These are phyloP conservation scores for Penicillium argentinense DNA, from an alignment of 495 filamentous ascomycete genomes.

Conservation along the genomic window DNA sequence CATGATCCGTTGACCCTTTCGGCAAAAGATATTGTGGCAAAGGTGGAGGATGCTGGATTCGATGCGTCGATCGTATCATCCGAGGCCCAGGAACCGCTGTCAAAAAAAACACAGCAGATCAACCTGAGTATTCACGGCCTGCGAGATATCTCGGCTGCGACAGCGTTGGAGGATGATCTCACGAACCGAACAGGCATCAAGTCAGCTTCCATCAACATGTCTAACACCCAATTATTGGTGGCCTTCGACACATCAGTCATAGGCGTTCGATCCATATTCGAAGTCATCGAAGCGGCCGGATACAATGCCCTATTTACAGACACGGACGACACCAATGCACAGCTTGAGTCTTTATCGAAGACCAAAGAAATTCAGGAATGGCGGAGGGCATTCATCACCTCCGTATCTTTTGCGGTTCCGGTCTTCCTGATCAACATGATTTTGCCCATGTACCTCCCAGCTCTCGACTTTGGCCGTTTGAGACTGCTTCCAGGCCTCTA, in stretches of 20 bases:
- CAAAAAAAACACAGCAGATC: constrained; percentile 45
- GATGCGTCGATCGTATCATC: constrained; percentile 71
- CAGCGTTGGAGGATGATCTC: constrained; percentile 68
- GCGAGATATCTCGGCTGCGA: constrained; percentile 66
- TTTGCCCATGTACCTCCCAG: constrained; percentile 72
- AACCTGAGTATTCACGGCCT: constrained; percentile 85
- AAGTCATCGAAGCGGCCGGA: constrained; percentile 72
- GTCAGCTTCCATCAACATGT: constrained; percentile 68
- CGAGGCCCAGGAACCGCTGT: constrained; percentile 33
- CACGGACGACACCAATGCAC: constrained; percentile 92
- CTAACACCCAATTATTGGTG: constrained; percentile 66
- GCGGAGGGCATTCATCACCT: constrained; percentile 74
- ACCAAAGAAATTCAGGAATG: constrained; percentile 95
- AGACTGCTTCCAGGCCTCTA: constrained; percentile 71
- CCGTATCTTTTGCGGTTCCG: constrained; percentile 78
- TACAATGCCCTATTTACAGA: constrained; percentile 90
- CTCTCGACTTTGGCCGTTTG: constrained; percentile 70
- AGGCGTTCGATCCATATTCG: constrained; percentile 81
- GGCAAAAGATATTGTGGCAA: constrained; percentile 65
- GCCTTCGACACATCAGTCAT: constrained; percentile 66
- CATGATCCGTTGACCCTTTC: constrained; percentile 75
- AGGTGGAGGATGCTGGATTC: constrained; percentile 75
- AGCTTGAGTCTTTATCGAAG: constrained; percentile 93
- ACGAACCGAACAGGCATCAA: constrained; percentile 65
- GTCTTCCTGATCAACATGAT: constrained; percentile 94